Evolutionary conservation across 768 basidiomycete species (phyloP).

Genomic region (Lactifluus pinguis): DNA sequence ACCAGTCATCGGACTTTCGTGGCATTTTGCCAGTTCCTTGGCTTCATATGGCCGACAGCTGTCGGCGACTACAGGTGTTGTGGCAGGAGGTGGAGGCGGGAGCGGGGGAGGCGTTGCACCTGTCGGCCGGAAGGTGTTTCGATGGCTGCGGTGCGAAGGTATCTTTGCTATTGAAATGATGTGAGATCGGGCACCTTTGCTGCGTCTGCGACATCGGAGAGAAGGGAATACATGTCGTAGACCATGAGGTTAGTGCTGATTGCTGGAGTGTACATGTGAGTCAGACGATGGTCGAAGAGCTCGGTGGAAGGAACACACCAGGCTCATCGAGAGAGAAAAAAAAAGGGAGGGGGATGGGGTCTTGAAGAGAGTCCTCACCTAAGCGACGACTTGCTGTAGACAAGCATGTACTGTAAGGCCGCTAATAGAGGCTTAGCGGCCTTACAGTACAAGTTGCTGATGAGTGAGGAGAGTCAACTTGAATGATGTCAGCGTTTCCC

Average conservation of each 20-base stretch:
- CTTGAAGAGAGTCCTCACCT: conserved; percentile 46
- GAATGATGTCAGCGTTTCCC: too few species aligned
- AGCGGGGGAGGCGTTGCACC: too few species aligned
- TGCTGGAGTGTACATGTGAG: conserved; percentile 42
- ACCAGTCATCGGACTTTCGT: too few species aligned
- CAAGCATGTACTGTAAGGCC: too few species aligned
- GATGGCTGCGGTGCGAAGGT: conserved; percentile 43
- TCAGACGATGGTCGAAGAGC: background rate
- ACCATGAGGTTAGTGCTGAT: conserved; percentile 56
- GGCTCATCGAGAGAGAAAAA: conserved; percentile 34
- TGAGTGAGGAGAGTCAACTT: too few species aligned
- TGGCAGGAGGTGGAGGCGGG: too few species aligned
- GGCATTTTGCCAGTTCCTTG: too few species aligned
- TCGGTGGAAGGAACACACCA: conserved; percentile 30
- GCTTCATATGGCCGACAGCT: too few species aligned
- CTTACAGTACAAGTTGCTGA: too few species aligned
- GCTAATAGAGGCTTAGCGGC: too few species aligned
- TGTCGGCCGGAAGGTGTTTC: too few species aligned
- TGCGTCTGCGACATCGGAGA: conserved; percentile 37
- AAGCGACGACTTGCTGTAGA: conserved; percentile 62
- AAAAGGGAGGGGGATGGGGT: conserved; percentile 44
- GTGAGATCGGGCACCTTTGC: conserved; percentile 53
- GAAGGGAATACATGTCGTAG: conserved; percentile 50
- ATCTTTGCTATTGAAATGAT: conserved; percentile 59
- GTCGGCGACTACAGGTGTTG: too few species aligned